Evolutionary conservation across 139 green algal species (phyloP), one percentile per base, ranked within the genome.

Genomic region (Chlorella sp.): DNA sequence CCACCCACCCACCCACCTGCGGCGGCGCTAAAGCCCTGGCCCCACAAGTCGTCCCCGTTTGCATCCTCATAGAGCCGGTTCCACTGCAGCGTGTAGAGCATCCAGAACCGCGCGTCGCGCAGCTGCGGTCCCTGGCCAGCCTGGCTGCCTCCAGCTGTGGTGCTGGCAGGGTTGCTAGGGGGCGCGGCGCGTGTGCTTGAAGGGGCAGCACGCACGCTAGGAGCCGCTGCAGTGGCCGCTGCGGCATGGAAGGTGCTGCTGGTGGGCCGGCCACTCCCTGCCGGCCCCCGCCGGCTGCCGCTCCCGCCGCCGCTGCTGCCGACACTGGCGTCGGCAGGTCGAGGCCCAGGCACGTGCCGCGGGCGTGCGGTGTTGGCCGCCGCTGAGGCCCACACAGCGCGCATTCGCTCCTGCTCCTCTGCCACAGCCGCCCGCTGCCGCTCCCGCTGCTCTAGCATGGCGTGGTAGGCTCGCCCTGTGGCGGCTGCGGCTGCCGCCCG

Each of bases 401-500:
- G 70, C 39, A 51, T 36, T 28, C 9, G 9, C 26, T 47, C 70
- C 3, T 32, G 25, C 41, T 57, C 70, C 12, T 78, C 70, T 6
- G 70, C 70, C 9, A 47, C 39, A 4, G 70, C 70, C 15, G 39
- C 39, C 39, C 70, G 70, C 70, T 78, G 70, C 32, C 70, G 70
- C 70, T 78, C 70, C 13, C 70, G 70, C 25, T 78, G 70, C 70
- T 78, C 70, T 28, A 78, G 21, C 3, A n/a, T 47, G 11, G 44
- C 39, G 39, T 47, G 70, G 26, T 78, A 78, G 39, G 70, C 70
- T 21, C 56, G 70, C 32, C 30, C 70, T 3, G 70, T 78, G 26
- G 70, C 70, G 3, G 70, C 70, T 9, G 56, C 70, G 13, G 70
- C 70, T 25, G 56, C 70, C 0, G 39, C 39, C 39, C 70, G 70